These are phyloP conservation scores for Hibiscus syriacus DNA, from an alignment of 345 rosid genomes.

Conservation along the genomic window DNA sequence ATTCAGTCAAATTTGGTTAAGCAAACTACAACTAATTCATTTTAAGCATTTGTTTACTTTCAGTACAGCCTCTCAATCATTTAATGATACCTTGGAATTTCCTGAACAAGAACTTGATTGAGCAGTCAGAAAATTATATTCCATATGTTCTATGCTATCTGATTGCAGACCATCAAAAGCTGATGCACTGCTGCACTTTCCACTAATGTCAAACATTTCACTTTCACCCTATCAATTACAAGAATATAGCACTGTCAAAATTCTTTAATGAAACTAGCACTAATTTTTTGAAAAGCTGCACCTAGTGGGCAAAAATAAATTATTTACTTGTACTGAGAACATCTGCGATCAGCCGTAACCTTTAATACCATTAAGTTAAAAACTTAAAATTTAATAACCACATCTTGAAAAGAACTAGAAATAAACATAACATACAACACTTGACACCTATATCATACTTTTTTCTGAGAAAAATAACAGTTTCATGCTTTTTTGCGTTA, in stretches of 20 bases:
- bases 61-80: slow-evolving; percentile 21
- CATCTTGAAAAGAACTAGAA: neutral
- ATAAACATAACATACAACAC: neutral
- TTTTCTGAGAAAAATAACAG: neutral
- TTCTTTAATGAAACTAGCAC: neutral
- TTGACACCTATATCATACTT: neutral
- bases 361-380: neutral
- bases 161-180: slow-evolving; percentile 27
- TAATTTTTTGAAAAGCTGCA: neutral
- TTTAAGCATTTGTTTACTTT: neutral
- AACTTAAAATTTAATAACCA: neutral
- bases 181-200: slow-evolving; percentile 19
- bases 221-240: slow-evolving; percentile 32
- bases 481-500: neutral
- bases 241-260: neutral
- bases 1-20: neutral
- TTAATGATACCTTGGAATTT: slow-evolving; percentile 20
- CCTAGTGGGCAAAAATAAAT: neutral
- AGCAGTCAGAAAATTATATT: slow-evolving; percentile 30
- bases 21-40: neutral
- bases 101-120: slow-evolving; percentile 23
- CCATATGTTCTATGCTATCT: slow-evolving; percentile 27
- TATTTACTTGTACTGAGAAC: neutral
- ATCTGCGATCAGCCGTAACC: neutral
- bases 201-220: slow-evolving; percentile 20